Conservation (phyloP, 176 grass and related monocot species). For the Oryza glaberrima region DNA sequence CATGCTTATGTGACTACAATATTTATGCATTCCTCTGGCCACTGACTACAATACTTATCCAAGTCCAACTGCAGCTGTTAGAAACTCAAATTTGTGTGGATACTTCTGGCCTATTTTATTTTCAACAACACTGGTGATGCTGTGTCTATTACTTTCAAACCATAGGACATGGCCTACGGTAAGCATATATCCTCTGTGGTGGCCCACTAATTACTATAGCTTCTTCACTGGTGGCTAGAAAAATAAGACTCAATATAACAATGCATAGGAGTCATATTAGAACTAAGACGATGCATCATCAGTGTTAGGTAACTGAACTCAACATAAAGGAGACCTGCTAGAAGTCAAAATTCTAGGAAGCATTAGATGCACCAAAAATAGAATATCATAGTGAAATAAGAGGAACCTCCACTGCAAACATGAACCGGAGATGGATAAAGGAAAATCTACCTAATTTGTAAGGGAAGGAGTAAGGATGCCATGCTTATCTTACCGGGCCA, state of each 20-base stretch:
- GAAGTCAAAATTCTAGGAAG: conserved; percentile 5
- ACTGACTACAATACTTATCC: conserved; percentile 19
- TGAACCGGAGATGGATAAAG: neutral
- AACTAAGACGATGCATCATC: too few relatives aligned
- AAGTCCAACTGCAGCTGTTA: conserved; percentile 15
- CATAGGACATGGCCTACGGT: conserved; percentile 6
- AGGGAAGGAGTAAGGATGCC: neutral
- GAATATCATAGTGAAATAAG: neutral
- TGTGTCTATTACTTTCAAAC: neutral
- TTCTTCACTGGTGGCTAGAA: conserved; percentile 9
- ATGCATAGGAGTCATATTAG: too few relatives aligned
- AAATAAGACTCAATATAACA: conserved; percentile 5
- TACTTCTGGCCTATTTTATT: conserved; percentile 24
- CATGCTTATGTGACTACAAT: neutral
- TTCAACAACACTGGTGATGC: neutral
- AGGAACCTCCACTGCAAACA: neutral
- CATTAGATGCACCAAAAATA: conserved; percentile 27
- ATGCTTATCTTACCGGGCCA: conserved; percentile 77
- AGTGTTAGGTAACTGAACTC: too few relatives aligned
- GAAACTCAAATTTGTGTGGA: neutral
- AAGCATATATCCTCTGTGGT: conserved; percentile 8
- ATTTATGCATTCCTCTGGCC: neutral
- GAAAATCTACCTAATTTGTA: neutral
- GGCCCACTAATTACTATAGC: conserved; percentile 12
- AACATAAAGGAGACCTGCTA: neutral